Conservation (phyloP, 1,139 yeast species). For the Hyphopichia buzzinii region DNA sequence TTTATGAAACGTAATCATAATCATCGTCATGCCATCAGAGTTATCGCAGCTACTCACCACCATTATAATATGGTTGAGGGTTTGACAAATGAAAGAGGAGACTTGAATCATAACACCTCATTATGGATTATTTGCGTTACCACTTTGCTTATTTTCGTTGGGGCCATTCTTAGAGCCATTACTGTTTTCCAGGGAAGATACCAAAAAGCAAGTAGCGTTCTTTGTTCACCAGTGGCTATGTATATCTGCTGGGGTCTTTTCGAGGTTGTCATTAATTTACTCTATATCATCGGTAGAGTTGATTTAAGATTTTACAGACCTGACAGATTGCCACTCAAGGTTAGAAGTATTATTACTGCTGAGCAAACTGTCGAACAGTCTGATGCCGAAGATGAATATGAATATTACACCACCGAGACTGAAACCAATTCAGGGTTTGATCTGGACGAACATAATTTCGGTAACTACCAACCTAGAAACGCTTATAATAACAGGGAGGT, state of each 20-base stretch:
- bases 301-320: constrained; percentile 71
- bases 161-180: constrained; percentile 58
- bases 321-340: constrained; percentile 38
- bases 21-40: constrained; percentile 51
- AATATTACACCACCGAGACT: constrained; percentile 4
- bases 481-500: constrained; percentile 8
- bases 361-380: constrained; percentile 26
- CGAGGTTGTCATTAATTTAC: constrained; percentile 48
- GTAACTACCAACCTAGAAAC: constrained; percentile 7
- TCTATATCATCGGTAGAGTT: constrained; percentile 52
- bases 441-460: constrained; percentile 5
- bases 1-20: constrained; percentile 50
- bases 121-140: constrained; percentile 49
- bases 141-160: constrained; percentile 53
- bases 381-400: constrained; percentile 19
- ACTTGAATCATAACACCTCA: constrained; percentile 48
- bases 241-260: constrained; percentile 60
- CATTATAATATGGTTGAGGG: constrained; percentile 45
- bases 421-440: constrained; percentile 9
- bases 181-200: constrained; percentile 43
- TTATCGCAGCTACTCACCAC: constrained; percentile 47
- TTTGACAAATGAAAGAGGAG: constrained; percentile 43
- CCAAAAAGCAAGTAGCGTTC: constrained; percentile 19
- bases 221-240: constrained; percentile 42
- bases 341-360: constrained; percentile 27